phyloP scores from a whole-genome alignment of 2,329 filamentous ascomycete species.

The Penicillium sp. region DNA sequence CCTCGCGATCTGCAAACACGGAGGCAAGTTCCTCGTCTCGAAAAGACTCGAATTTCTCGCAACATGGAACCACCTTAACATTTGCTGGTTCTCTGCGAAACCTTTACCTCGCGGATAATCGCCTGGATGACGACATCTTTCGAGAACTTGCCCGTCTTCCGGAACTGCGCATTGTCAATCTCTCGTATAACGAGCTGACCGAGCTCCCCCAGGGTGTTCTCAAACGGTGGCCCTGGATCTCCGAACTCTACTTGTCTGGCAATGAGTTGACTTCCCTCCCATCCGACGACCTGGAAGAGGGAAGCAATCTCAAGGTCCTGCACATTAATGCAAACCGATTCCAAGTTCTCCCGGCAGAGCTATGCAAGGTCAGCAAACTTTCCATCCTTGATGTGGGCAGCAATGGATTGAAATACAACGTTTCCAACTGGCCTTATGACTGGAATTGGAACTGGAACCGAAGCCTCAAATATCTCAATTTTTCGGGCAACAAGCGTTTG shows the following conservation, averaged over 20 bases:
- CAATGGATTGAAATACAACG: conserved; percentile 96
- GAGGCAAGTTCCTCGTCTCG: conserved; percentile 59
- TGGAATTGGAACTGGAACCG: conserved; percentile 99
- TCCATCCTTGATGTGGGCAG: conserved; percentile 91
- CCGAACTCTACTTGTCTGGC: conserved; percentile 90
- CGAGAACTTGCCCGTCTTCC: conserved; percentile 79
- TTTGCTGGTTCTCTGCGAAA: conserved; percentile 84
- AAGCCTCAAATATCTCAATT: conserved; percentile 88
- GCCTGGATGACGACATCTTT: conserved; percentile 90
- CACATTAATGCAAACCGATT: conserved; percentile 99
- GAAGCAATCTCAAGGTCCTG: conserved; percentile 78
- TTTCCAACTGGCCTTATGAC: conserved; percentile 97
- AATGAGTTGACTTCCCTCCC: conserved; percentile 90
- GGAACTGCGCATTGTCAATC: conserved; percentile 82
- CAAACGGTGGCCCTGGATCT: conserved; percentile 82
- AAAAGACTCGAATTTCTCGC: conserved; percentile 87
- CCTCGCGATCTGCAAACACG: conserved; percentile 62
- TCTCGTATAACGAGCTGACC: conserved; percentile 91
- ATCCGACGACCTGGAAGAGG: conserved; percentile 89
- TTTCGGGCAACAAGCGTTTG: conserved; percentile 93
- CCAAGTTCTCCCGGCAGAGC: conserved; percentile 89
- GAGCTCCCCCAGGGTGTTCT: conserved; percentile 88
- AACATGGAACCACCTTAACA: conserved; percentile 72
- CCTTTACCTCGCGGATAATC: conserved; percentile 87
- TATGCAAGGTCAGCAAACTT: conserved; percentile 89